phyloP scores from a whole-genome alignment of 2,329 filamentous ascomycete species.

The Aspergillus sp. region DNA sequence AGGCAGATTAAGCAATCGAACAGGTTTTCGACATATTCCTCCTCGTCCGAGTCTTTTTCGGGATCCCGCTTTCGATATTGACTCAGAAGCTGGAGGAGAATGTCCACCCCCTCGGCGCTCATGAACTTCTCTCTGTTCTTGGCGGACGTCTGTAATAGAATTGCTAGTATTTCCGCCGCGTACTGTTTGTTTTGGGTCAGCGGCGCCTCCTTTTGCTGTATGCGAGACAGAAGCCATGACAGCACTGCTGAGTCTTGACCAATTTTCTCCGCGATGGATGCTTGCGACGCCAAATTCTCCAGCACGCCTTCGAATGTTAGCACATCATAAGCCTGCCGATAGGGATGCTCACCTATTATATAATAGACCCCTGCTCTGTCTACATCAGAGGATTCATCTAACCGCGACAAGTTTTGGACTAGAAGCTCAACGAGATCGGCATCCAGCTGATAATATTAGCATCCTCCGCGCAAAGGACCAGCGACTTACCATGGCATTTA shows the following conservation, averaged over 20 bases:
- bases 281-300: slow-evolving; percentile 73
- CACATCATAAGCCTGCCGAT: neutral
- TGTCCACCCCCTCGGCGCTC: slow-evolving; percentile 62
- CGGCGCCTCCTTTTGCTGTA: slow-evolving; percentile 56
- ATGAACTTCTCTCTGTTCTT: slow-evolving; percentile 57
- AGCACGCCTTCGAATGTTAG: slow-evolving; percentile 47
- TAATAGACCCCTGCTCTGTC: slow-evolving; percentile 84
- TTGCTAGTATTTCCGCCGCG: slow-evolving; percentile 80
- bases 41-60: slow-evolving; percentile 73
- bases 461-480: neutral
- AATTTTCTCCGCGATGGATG: slow-evolving; percentile 59
- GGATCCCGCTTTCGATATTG: slow-evolving; percentile 81
- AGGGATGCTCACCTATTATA: slow-evolving; percentile 46
- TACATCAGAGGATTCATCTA: slow-evolving; percentile 63
- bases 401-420: slow-evolving; percentile 55
- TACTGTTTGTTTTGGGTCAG: slow-evolving; percentile 93
- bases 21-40: slow-evolving; percentile 89
- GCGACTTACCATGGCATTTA: slow-evolving; percentile 46
- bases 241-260: slow-evolving; percentile 60
- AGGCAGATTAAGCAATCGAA: slow-evolving; percentile 80
- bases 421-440: slow-evolving; percentile 34
- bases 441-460: slow-evolving; percentile 27
- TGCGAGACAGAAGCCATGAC: slow-evolving; percentile 67
- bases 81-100: slow-evolving; percentile 71
- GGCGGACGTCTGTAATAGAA: slow-evolving; percentile 68